Evolutionary conservation across 2,329 filamentous ascomycete genomes (phyloP).

Genomic region (Achaetomium macrosporum): DNA sequence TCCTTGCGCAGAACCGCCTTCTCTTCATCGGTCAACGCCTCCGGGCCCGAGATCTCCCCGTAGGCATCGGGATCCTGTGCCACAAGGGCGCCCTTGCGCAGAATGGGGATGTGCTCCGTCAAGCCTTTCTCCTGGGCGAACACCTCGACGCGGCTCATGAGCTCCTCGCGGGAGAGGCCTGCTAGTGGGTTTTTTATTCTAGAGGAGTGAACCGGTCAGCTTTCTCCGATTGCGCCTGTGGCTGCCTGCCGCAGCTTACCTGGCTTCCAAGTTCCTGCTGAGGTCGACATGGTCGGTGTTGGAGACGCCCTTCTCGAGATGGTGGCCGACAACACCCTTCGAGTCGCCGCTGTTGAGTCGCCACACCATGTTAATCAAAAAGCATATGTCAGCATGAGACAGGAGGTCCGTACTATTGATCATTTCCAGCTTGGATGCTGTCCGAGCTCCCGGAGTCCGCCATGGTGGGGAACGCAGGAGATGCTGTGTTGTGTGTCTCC

Average conservation of each 20-base stretch:
- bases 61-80: slow-evolving; percentile 62
- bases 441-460: slow-evolving; percentile 15
- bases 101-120: slow-evolving; percentile 49
- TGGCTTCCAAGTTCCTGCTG: slow-evolving; percentile 27
- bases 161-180: slow-evolving; percentile 44
- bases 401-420: neutral
- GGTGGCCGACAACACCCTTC: slow-evolving; percentile 22
- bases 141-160: slow-evolving; percentile 51
- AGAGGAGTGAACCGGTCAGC: neutral
- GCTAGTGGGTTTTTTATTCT: slow-evolving; percentile 51
- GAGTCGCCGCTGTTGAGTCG: slow-evolving; percentile 17
- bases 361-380: neutral
- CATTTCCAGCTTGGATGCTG: slow-evolving; percentile 2
- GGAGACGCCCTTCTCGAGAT: slow-evolving; percentile 9
- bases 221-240: neutral
- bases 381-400: too few relatives aligned
- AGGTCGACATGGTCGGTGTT: slow-evolving; percentile 10
- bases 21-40: slow-evolving; percentile 55
- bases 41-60: slow-evolving; percentile 52
- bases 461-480: slow-evolving; percentile 10
- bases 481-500: neutral
- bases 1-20: slow-evolving; percentile 56
- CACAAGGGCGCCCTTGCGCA: slow-evolving; percentile 66
- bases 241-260: slow-evolving; percentile 1
- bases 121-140: slow-evolving; percentile 58